These are phyloP conservation scores for Wolfiporia cocos DNA, from an alignment of 1,284 basidiomycete species.

Conservation along the genomic window DNA sequence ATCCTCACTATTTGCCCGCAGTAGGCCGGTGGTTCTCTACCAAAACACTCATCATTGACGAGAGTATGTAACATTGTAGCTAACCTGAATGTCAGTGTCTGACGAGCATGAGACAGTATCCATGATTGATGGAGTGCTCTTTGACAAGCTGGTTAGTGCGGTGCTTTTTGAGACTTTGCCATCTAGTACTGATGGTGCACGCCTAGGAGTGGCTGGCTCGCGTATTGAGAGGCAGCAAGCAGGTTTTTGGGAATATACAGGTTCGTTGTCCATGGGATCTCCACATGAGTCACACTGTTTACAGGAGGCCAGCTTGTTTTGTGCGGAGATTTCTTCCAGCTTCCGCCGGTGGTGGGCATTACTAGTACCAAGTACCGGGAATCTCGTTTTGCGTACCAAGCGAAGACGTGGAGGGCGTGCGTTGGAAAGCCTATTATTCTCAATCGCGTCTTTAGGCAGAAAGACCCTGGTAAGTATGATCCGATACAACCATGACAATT, in stretches of 20 bases:
- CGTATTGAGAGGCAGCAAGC: slow-evolving; percentile 36
- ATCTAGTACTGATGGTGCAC: not conserved
- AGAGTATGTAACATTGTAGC: slow-evolving; percentile 39
- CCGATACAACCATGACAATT: not conserved
- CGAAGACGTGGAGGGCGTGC: slow-evolving; percentile 50
- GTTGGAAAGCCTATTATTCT: slow-evolving; percentile 32
- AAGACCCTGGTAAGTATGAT: slow-evolving; percentile 43
- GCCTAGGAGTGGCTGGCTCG: slow-evolving; percentile 41
- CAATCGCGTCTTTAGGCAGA: slow-evolving; percentile 38
- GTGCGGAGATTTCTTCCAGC: slow-evolving; percentile 76
- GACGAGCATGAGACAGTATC: slow-evolving; percentile 34
- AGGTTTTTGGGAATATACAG: slow-evolving; percentile 76
- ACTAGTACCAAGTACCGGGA: slow-evolving; percentile 34
- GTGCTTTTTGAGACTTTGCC: not conserved
- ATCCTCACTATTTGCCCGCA: not conserved
- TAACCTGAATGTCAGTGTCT: not conserved
- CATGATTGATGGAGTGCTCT: slow-evolving; percentile 51
- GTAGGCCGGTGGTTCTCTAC: slow-evolving; percentile 20
- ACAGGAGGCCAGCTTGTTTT: slow-evolving; percentile 65
- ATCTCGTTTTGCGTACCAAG: slow-evolving; percentile 62
- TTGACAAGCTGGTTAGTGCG: slow-evolving; percentile 57
- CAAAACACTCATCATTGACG: slow-evolving; percentile 63
- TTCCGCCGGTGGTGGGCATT: slow-evolving; percentile 78
- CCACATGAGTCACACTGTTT: too few relatives aligned
- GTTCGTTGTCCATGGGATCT: slow-evolving; percentile 22